Evolutionary conservation across 2,329 filamentous ascomycete genomes (phyloP).

Genomic region (Xenosphaeropsis pyriputrescens): DNA sequence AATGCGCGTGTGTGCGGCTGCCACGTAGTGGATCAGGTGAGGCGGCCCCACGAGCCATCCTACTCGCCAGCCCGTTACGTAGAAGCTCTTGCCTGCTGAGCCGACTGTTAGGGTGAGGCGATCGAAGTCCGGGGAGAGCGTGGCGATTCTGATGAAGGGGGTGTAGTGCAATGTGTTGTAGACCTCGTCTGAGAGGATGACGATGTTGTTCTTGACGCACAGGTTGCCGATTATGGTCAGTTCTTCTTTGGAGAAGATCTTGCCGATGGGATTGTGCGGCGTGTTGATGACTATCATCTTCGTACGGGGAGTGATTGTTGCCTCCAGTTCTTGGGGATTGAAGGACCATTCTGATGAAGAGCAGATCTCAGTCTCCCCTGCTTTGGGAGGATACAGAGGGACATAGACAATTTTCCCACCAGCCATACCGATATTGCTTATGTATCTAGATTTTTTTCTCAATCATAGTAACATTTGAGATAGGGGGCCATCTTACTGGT

Average conservation of each 20-base stretch:
- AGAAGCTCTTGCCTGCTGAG: constrained; percentile 91
- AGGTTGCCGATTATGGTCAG: constrained; percentile 3
- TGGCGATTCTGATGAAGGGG: constrained; percentile 79
- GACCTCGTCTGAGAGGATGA: constrained; percentile 35
- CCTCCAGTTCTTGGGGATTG: constrained; percentile 65
- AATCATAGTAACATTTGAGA: constrained; percentile 39
- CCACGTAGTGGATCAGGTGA: constrained; percentile 76
- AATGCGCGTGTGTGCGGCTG: constrained; percentile 80
- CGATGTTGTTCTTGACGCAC: constrained; percentile 2
- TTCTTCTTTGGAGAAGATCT: constrained; percentile 3
- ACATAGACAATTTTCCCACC: constrained; percentile 86
- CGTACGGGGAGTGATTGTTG: constrained; percentile 64
- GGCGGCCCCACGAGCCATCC: constrained; percentile 79
- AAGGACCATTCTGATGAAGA: constrained; percentile 75
- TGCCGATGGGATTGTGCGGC: constrained; percentile 5
- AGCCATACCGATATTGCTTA: constrained; percentile 92
- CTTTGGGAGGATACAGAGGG: constrained; percentile 70
- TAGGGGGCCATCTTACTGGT: constrained; percentile 43
- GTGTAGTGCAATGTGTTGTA: constrained; percentile 90
- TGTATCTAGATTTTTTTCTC: constrained; percentile 40
- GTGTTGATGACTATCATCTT: constrained; percentile 56
- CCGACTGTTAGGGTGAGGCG: constrained; percentile 78
- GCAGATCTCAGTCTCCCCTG: constrained; percentile 61
- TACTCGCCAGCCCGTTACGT: constrained; percentile 87
- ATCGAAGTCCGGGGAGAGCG: constrained; percentile 73